Evolutionary conservation across 129 eudicot species (phyloP).

Genomic region (Erigeron canadensis): DNA sequence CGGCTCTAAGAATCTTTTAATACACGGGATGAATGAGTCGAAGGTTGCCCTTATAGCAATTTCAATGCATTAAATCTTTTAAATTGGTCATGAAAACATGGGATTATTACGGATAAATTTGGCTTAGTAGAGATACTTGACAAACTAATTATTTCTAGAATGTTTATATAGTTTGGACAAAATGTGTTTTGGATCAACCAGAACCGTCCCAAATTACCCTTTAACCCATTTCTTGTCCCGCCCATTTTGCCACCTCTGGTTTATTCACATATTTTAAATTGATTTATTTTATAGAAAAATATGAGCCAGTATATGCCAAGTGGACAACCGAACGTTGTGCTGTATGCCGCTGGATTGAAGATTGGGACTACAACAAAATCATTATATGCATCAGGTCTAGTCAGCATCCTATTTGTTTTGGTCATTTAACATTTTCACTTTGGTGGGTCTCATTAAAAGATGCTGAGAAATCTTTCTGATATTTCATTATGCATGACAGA

Average conservation of each 20-base stretch:
- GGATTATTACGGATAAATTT: no score
- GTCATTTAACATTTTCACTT: slow-evolving; percentile 3
- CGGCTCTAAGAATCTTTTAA: neutral
- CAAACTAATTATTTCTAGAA: neutral
- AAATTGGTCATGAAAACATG: neutral
- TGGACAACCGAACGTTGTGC: slow-evolving; percentile 99
- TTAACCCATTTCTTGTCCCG: neutral
- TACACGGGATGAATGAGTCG: no score
- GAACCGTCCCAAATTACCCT: neutral
- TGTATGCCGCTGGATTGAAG: slow-evolving; percentile 98
- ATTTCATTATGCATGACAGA: slow-evolving; percentile 38
- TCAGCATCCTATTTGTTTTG: slow-evolving; percentile 4
- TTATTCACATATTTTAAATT: slow-evolving; percentile 1
- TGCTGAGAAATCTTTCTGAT: neutral
- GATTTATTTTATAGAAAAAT: slow-evolving; percentile 58
- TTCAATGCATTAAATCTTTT: neutral
- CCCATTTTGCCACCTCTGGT: neutral
- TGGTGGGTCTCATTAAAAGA: slow-evolving; percentile 6
- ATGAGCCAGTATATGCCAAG: slow-evolving; percentile 81
- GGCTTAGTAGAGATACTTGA: neutral
- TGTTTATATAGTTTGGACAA: neutral
- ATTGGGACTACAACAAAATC: slow-evolving; percentile 98
- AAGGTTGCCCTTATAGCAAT: neutral
- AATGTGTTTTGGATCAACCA: neutral
- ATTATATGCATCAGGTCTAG: slow-evolving; percentile 86